A percentile compares a stretch with the other conserved stretches of the same genome.
Evolutionary conservation across 2,329 filamentous ascomycete species (phyloP).

Genomic region (Coniochaeta sp.): DNA sequence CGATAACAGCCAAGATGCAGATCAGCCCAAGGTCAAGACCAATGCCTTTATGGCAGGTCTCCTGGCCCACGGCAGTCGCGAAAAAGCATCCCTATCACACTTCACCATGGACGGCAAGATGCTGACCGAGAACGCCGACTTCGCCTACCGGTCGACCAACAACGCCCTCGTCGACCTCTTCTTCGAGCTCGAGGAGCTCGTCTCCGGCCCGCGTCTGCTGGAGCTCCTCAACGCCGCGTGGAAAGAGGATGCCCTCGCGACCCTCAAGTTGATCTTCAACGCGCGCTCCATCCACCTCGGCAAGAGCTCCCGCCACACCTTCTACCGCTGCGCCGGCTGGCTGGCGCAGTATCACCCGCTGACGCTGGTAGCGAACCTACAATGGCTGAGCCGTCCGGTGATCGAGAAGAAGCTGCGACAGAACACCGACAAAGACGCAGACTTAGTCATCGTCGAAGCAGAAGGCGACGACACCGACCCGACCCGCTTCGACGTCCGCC

Average conservation of each 20-base stretch:
- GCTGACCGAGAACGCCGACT: constrained; percentile 43
- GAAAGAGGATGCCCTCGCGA: constrained; percentile 35
- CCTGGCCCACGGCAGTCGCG: constrained; percentile 14
- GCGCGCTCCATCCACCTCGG: constrained; percentile 53
- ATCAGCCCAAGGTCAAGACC: constrained; percentile 5
- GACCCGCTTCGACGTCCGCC: constrained; percentile 29
- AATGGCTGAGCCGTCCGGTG: constrained; percentile 46
- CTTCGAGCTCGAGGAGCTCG: constrained; percentile 36
- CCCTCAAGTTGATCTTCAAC: constrained; percentile 54
- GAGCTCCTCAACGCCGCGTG: constrained; percentile 40
- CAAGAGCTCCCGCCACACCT: constrained; percentile 40
- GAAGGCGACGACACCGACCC: constrained; percentile 29
- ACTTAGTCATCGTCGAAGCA: constrained; percentile 25
- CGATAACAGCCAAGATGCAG: no score
- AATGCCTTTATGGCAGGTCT: constrained; percentile 27
- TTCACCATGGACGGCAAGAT: constrained; percentile 31
- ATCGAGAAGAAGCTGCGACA: constrained; percentile 40
- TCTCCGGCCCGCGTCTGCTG: constrained; percentile 26
- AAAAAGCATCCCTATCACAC: not conserved
- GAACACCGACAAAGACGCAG: constrained; percentile 21
- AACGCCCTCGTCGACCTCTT: constrained; percentile 46
- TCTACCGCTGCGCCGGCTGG: constrained; percentile 50
- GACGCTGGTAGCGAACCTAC: constrained; percentile 44
- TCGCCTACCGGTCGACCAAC: constrained; percentile 37
- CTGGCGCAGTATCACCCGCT: constrained; percentile 44